Evolutionary conservation across 2,329 filamentous ascomycete species (phyloP).

Genomic region (Acrocalymma vagum): DNA sequence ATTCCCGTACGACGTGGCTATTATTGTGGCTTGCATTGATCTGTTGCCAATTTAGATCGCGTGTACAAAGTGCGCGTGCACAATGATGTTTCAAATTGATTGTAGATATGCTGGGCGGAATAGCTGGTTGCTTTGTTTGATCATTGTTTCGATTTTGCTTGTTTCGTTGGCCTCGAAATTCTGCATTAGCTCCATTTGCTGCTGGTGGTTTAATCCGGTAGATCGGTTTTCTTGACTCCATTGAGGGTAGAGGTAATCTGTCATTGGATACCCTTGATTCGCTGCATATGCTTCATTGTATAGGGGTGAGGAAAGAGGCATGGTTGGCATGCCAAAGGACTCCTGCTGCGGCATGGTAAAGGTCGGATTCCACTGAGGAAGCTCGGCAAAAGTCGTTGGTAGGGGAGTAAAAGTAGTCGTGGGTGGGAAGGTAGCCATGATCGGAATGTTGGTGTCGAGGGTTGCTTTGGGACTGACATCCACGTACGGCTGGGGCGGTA

Average conservation of each 20-base stretch:
- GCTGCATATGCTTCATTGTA: constrained; percentile 46
- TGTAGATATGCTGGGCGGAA: constrained; percentile 40
- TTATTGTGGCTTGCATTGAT: no score
- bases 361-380: constrained; percentile 46
- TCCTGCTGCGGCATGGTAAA: constrained; percentile 45
- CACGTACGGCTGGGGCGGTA: constrained; percentile 27
- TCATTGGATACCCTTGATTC: constrained; percentile 45
- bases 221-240: constrained; percentile 59
- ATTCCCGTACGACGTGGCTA: no score
- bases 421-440: constrained; percentile 36
- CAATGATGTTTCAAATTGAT: constrained; percentile 31
- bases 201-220: constrained; percentile 73
- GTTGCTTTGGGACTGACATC: constrained; percentile 41
- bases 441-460: constrained; percentile 36
- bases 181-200: constrained; percentile 84
- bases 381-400: constrained; percentile 46
- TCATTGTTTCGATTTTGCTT: constrained; percentile 51
- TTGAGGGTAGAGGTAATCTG: constrained; percentile 62
- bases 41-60: no score
- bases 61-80: no score
- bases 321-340: constrained; percentile 29
- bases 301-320: constrained; percentile 36
- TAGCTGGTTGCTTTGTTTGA: constrained; percentile 49
- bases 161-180: constrained; percentile 69
- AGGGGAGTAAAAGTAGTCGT: constrained; percentile 41